phyloP scores from a whole-genome alignment of 1,139 yeast genomes.

The Geotrichum carabidarum region DNA sequence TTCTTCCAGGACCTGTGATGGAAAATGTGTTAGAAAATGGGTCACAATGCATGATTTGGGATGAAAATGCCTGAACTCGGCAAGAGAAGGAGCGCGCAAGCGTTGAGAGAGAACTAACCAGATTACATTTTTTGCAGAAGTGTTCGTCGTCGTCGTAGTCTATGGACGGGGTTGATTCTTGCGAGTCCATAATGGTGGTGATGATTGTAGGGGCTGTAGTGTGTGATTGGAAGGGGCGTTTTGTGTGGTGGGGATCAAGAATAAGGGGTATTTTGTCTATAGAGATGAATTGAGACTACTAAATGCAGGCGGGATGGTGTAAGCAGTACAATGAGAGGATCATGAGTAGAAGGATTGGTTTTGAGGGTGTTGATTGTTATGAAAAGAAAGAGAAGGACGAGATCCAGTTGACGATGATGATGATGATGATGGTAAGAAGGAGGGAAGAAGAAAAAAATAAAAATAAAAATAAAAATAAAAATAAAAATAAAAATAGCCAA shows the following conservation, averaged over 20 bases:
- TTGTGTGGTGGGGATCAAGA: background rate
- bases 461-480: background rate
- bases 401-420: no score
- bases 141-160: slow-evolving; percentile 32
- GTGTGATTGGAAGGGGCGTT: background rate
- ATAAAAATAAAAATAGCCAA: no score
- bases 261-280: background rate
- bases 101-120: slow-evolving; percentile 24
- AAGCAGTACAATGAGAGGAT: no score
- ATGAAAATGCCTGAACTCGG: background rate
- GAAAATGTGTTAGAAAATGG: slow-evolving; percentile 1
- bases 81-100: background rate
- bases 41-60: slow-evolving; percentile 1
- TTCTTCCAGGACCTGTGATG: slow-evolving; percentile 36
- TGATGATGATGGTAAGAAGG: no score
- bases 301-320: no score
- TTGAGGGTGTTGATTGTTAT: no score
- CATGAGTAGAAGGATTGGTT: no score
- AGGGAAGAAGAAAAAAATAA: background rate
- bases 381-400: no score
- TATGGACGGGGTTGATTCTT: slow-evolving; percentile 12
- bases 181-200: slow-evolving; percentile 13
- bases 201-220: background rate
- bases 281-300: background rate
- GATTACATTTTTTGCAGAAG: slow-evolving; percentile 37